Evolutionary conservation across 306 rosid species (phyloP), one percentile per base, ranked within the genome.

Genomic region (Cyclanthera cordifolia): DNA sequence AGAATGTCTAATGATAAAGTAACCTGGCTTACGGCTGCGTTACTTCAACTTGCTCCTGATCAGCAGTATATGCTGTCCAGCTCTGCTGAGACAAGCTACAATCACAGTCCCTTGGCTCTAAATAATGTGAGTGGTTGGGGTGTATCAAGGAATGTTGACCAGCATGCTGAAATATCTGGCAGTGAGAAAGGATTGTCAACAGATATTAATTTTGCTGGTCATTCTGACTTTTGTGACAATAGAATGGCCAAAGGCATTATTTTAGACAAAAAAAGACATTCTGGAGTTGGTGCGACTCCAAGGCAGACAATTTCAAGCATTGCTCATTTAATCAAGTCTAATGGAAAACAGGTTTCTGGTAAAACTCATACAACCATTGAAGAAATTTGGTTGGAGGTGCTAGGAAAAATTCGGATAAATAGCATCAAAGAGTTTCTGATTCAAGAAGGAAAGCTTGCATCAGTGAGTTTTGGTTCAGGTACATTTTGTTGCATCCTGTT

Each of bases 41-140:
- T 94, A 78, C 96, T 94, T 79, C 99, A 94, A 83, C 96, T 94
- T 77, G 99, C 97, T 69, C 99, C 97, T 37, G 99, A 94, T 74
- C 95, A 85, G 79, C 97, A 94, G 81, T 94, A 87, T 75, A 80
- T 90, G 87, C 64, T 94, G 82, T 96, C 95, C 63, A 83, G 86
- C 77, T 90, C 97, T 67, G 86, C 88, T 51, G 97, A 84, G 74
- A 80, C 86, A 32, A 94, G 99, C 73, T 89, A 87, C 74, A 77
- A 79, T 74, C 99, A 86, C 53, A 88, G 96, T 81, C 99, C 97
- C 20, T 67, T 85, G 24, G 64, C 82, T 68, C 73, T 81, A 67
- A 85, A 83, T 74, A 84, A 78, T 72, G 76, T 52, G 60, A 74
- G 69, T 71, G 73, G 72, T 58, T 81, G 82, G 76, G 85, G 75